Base-by-base conservation (phyloP, 169 alveolate species). In the Eimeria praecox region DNA sequence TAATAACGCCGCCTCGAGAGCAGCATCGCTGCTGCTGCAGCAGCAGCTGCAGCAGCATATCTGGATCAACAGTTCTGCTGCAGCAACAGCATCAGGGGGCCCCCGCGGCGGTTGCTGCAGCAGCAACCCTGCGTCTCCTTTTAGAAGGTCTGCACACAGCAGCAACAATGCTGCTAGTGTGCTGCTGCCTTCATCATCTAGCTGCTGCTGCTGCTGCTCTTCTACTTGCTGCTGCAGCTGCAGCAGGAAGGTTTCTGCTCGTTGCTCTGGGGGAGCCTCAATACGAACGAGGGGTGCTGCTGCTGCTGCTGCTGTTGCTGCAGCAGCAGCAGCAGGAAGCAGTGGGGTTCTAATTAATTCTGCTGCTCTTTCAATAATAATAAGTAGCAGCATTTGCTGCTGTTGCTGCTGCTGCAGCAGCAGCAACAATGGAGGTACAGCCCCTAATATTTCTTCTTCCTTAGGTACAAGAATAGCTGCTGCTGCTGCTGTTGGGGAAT, bases 41-140 rank as follows among this genome's bases (percentile, higher is more conserved):
- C 69, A 52, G 91, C 91, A 82, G 91, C 91, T 82, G 91, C 91
- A 82, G 91, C 91, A 82, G 91, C 91, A 46, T 6, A 82, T 82
- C 73, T 82, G 91, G 2, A 82, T n/a, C 73, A 82, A 75, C 73
- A 82, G 20, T 22, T 82, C 91, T 40, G 75, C 91, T 52, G 91
- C 35, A n/a, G 33, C 73, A 3, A 52, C 18, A 8, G 69, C 77
- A 35, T 52, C 38, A 12, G 91, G 91, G 44, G 73, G 69, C 75
- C 73, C 91, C 75, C 22, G 33, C 9, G 91, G 91, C 77, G 56
- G 91, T 46, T 75, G 42, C 64, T 78, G 91, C 91, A 82, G 75
- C 75, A 82, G 91, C 91, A 82, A 64, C 73, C 5, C 33, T 2
- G 91, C 46, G 75, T 82, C 91, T 3, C 91, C 75, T 38, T 82